phyloP scores from a whole-genome alignment of 176 grass and related monocot genomes.

The Coix lacrymajobi region DNA sequence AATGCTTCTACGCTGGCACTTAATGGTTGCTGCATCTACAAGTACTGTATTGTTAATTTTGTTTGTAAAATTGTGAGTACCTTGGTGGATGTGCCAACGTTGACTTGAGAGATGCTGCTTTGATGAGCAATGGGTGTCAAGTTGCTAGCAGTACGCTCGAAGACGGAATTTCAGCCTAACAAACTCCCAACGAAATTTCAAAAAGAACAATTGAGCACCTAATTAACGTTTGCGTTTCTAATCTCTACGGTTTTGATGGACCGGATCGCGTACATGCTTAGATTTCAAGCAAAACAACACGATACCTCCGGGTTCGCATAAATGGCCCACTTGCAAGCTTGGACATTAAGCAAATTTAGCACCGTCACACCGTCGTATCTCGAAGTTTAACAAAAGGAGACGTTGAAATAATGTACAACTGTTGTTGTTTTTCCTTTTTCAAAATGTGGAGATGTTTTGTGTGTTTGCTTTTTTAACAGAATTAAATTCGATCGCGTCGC shows the following conservation, averaged over 20 bases:
- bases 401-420: background rate
- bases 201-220: background rate
- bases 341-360: background rate
- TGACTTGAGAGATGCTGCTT: background rate
- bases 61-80: background rate
- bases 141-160: background rate
- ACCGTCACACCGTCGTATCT: background rate
- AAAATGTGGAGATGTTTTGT: background rate
- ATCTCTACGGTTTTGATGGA: too few species aligned
- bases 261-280: too few species aligned
- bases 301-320: background rate
- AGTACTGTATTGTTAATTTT: background rate
- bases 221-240: background rate
- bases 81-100: background rate
- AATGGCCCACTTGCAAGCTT: background rate
- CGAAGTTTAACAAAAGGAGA: background rate
- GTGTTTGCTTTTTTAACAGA: background rate
- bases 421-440: background rate
- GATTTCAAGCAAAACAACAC: background rate
- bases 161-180: background rate
- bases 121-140: background rate
- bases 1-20: background rate
- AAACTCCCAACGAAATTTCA: background rate
- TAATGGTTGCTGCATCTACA: background rate
- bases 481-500: background rate